These are phyloP conservation scores for Coprinopsis strossmayeri DNA, from an alignment of 768 basidiomycete genomes.

Conservation along the genomic window DNA sequence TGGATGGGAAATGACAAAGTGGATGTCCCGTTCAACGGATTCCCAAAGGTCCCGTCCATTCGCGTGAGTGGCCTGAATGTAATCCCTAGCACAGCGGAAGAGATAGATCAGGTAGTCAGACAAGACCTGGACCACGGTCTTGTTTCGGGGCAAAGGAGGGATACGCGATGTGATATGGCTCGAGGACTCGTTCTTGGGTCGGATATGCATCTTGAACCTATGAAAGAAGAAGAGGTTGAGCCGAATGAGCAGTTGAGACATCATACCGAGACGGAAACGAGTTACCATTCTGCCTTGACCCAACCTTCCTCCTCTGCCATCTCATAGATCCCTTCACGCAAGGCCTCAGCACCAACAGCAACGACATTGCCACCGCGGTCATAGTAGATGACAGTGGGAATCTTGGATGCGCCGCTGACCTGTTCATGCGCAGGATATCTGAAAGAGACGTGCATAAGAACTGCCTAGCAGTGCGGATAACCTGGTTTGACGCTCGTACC, in stretches of 20 bases:
- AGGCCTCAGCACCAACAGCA: slow-evolving; percentile 39
- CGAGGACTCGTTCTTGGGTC: slow-evolving; percentile 8
- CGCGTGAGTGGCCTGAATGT: slow-evolving; percentile 10
- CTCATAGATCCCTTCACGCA: slow-evolving; percentile 28
- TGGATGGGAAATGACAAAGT: slow-evolving; percentile 13
- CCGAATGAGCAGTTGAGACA: too few species aligned
- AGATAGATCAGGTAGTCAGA: slow-evolving; percentile 14
- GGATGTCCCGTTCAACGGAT: slow-evolving; percentile 19
- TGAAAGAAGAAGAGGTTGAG: too few species aligned
- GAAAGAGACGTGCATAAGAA: background rate
- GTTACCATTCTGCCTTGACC: slow-evolving; percentile 40
- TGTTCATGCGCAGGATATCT: slow-evolving; percentile 40
- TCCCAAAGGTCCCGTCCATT: slow-evolving; percentile 10
- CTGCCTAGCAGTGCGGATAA: background rate
- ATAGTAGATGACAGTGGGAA: slow-evolving; percentile 43
- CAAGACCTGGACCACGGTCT: slow-evolving; percentile 8
- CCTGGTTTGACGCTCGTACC: slow-evolving; percentile 5
- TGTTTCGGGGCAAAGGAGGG: slow-evolving; percentile 7
- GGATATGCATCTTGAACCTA: slow-evolving; percentile 15
- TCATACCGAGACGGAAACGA: too few species aligned
- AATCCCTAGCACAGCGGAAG: slow-evolving; percentile 6
- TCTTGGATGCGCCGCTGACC: slow-evolving; percentile 35
- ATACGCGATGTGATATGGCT: slow-evolving; percentile 2
- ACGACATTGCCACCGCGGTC: slow-evolving; percentile 27
- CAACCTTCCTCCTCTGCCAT: slow-evolving; percentile 36